Percentiles rank a stretch among this genome's conserved stretches.
These are phyloP conservation scores for Pythium rhizo-oryzae DNA, from an alignment of 352 stramenopile genomes.

Conservation along the genomic window DNA sequence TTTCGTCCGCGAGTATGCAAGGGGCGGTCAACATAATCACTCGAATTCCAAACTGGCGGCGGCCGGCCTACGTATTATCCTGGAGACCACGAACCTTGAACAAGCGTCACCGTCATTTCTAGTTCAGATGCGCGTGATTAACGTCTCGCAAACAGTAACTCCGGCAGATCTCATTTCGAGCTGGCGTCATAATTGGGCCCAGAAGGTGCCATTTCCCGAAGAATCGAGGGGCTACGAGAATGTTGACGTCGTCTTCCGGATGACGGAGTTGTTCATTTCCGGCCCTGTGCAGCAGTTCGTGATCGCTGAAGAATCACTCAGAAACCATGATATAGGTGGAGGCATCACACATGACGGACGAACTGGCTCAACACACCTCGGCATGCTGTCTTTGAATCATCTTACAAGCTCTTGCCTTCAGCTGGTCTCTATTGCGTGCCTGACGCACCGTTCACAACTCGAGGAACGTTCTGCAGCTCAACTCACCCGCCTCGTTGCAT, in stretches of 20 bases:
- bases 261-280: constrained; percentile 15
- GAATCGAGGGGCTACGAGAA: constrained; percentile 24
- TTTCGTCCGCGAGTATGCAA: neutral
- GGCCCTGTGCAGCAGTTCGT: constrained; percentile 17
- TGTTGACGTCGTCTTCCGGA: constrained; percentile 12
- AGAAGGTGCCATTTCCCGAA: constrained; percentile 22
- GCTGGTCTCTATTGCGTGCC: constrained; percentile 40
- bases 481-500: constrained; percentile 40
- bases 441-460: constrained; percentile 39
- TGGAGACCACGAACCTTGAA: constrained; percentile 20
- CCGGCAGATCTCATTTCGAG: constrained; percentile 9
- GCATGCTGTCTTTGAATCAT: constrained; percentile 46
- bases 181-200: constrained; percentile 17
- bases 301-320: constrained; percentile 13
- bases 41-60: neutral
- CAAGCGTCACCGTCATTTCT: constrained; percentile 14
- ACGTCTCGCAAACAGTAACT: constrained; percentile 8
- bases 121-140: neutral
- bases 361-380: constrained; percentile 26
- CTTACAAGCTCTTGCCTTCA: constrained; percentile 41
- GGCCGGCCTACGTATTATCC: constrained; percentile 4
- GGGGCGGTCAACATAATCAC: neutral
- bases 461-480: constrained; percentile 34
- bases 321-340: neutral
- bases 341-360: neutral